Evolutionary conservation across 2,329 filamentous ascomycete genomes (phyloP).

Genomic region (Colletotrichum lentis): DNA sequence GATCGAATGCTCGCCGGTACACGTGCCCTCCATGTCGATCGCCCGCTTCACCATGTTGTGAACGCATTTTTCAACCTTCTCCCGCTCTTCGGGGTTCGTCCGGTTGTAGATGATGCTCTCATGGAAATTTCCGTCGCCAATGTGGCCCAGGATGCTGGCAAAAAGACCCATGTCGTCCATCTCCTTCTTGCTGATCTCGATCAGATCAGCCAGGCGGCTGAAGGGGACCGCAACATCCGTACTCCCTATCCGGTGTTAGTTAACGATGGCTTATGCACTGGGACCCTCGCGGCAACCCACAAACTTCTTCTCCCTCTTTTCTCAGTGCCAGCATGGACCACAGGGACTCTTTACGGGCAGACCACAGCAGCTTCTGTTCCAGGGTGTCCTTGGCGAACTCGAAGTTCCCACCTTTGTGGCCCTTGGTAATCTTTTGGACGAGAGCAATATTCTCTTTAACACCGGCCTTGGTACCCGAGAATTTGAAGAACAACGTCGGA

Average conservation of each 20-base stretch:
- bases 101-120: conserved; percentile 89
- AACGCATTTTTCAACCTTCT: conserved; percentile 81
- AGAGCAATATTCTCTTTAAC: conserved; percentile 78
- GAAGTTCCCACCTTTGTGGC: conserved; percentile 71
- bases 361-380: conserved; percentile 81
- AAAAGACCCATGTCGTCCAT: conserved; percentile 87
- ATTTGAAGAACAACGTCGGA: conserved; percentile 86
- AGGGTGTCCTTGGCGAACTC: conserved; percentile 77
- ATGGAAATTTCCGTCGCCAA: conserved; percentile 95
- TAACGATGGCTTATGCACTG: neutral
- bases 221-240: conserved; percentile 88
- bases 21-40: conserved; percentile 92
- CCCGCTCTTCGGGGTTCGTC: conserved; percentile 71
- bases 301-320: conserved; percentile 74
- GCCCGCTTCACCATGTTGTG: conserved; percentile 92
- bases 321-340: conserved; percentile 81
- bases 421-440: conserved; percentile 72
- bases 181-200: conserved; percentile 86
- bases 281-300: conserved; percentile 54
- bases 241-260: conserved; percentile 61
- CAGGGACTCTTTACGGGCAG: conserved; percentile 81
- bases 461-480: conserved; percentile 79
- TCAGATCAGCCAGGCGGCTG: conserved; percentile 75
- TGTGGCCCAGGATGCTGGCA: conserved; percentile 86
- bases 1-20: conserved; percentile 87